Base-by-base conservation (phyloP, 495 filamentous ascomycete species). In the Massariosphaeria phaeospora region DNA sequence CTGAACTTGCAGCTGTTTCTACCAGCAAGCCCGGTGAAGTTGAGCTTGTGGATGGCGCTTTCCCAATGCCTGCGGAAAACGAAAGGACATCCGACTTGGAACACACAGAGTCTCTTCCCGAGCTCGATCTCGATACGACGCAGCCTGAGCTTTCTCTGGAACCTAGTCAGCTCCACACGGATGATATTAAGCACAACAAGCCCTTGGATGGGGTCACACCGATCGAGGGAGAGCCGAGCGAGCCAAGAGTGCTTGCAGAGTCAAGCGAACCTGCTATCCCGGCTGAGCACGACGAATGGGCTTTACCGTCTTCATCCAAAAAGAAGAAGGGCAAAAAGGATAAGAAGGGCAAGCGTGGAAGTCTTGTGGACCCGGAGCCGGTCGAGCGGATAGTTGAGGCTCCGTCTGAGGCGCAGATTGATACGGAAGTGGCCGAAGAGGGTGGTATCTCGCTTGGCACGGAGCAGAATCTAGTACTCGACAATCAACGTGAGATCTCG, bases 261-360 rank as follows among this genome's bases (percentile, higher is more conserved):
- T 25, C 36, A 3, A n/a, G 9, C 11, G 30, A 44, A 11, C 26
- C 41, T 20, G 8, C 18, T 2, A 21, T 26, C 10, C 25, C 31
- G 11, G 52, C n/a, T 11, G 43, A 47, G 15, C 5, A 47, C 6
- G 27, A 47, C 17, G 43, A 47, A 15, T 21, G 40, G 27, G 48
- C 26, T 35, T 15, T 31, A 9, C 34, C 9, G 27, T 40, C 38
- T 8, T 40, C 27, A 26, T 47, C 25, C 23, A 30, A 11, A 55
- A 72, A 75, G 42, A 66, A 56, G 40, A 71, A 73, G 63, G 73
- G 75, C 62, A 74, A 72, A 50, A 64, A 52, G 55, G 24, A 72
- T 70, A 55, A 44, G 29, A 59, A 53, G 23, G 38, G 54, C 23
- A 62, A 62, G 27, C 55, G 59, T 15, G 41, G 10, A 2, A 54